Evolutionary conservation across 2,329 filamentous ascomycete genomes (phyloP).

Genomic region (Raffaelea ambrosiae): DNA sequence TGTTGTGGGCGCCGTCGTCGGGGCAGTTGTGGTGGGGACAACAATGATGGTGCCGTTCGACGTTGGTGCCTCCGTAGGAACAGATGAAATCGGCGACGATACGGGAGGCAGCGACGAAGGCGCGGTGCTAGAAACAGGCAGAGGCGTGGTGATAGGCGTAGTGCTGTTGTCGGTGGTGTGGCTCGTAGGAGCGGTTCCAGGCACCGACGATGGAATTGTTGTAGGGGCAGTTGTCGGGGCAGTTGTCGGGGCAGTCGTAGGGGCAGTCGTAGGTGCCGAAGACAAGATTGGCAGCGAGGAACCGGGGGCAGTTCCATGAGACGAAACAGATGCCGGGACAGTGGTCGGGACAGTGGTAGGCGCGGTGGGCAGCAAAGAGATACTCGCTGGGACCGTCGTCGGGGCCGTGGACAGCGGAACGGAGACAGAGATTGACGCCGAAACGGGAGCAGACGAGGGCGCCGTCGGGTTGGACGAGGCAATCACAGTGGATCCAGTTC

Average conservation of each 20-base stretch:
- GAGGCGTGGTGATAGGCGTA: neutral
- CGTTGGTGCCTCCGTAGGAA: constrained; percentile 14
- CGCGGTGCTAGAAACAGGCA: neutral
- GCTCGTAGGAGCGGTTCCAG: neutral
- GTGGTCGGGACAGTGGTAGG: neutral
- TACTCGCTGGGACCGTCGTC: neutral
- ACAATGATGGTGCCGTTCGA: too few species aligned
- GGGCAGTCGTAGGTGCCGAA: neutral
- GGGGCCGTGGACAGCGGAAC: neutral
- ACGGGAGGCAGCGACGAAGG: neutral
- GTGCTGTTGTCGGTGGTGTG: neutral
- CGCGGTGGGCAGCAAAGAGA: too few species aligned
- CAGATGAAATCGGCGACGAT: neutral
- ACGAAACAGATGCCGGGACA: neutral
- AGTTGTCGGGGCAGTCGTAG: neutral
- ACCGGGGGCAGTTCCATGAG: neutral
- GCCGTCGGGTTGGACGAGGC: neutral
- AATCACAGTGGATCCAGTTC: neutral
- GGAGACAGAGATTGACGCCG: neutral
- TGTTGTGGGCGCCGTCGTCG: neutral
- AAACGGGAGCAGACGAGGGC: neutral
- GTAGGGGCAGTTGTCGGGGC: neutral
- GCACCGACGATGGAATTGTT: neutral
- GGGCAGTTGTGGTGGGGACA: constrained; percentile 15
- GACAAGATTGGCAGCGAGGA: neutral